phyloP scores from a whole-genome alignment of 768 basidiomycete genomes.

The Lactarius vividus region DNA sequence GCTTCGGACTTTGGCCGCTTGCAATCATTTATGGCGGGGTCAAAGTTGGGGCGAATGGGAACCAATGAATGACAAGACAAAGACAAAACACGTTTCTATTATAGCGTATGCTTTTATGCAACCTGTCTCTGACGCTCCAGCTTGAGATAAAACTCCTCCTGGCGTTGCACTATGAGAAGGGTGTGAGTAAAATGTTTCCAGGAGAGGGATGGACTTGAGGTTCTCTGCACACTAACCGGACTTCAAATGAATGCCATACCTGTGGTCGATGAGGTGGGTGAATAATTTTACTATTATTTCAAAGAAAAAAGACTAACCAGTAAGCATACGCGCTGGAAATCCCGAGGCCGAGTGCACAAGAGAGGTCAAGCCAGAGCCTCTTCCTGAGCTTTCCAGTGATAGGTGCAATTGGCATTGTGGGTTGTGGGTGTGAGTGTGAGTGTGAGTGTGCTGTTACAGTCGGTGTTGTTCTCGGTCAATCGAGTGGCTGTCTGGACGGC shows the following conservation, averaged over 20 bases:
- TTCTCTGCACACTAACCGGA: constrained; percentile 47
- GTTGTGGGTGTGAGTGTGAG: constrained; percentile 30
- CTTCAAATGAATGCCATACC: constrained; percentile 84
- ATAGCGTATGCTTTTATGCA: constrained; percentile 25
- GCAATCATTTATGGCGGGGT: background rate
- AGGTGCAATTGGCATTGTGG: constrained; percentile 78
- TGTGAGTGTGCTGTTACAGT: constrained; percentile 10
- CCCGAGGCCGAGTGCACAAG: constrained; percentile 73
- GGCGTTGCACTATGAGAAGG: constrained; percentile 60
- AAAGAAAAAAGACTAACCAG: constrained; percentile 58
- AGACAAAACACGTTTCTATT: constrained; percentile 21
- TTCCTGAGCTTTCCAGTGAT: constrained; percentile 95
- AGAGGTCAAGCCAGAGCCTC: constrained; percentile 83
- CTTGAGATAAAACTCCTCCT: constrained; percentile 85
- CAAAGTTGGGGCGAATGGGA: background rate
- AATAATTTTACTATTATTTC: constrained; percentile 23
- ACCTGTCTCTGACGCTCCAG: constrained; percentile 59
- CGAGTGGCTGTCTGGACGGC: constrained; percentile 2
- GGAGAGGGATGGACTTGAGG: background rate
- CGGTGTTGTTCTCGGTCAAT: constrained; percentile 5
- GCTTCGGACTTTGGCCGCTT: background rate
- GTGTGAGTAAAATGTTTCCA: constrained; percentile 1
- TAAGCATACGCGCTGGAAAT: constrained; percentile 70
- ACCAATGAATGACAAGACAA: background rate
- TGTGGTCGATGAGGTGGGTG: constrained; percentile 37